Evolutionary conservation across 2,329 filamentous ascomycete genomes (phyloP).

Genomic region (Pseudogymnoascus sp.): DNA sequence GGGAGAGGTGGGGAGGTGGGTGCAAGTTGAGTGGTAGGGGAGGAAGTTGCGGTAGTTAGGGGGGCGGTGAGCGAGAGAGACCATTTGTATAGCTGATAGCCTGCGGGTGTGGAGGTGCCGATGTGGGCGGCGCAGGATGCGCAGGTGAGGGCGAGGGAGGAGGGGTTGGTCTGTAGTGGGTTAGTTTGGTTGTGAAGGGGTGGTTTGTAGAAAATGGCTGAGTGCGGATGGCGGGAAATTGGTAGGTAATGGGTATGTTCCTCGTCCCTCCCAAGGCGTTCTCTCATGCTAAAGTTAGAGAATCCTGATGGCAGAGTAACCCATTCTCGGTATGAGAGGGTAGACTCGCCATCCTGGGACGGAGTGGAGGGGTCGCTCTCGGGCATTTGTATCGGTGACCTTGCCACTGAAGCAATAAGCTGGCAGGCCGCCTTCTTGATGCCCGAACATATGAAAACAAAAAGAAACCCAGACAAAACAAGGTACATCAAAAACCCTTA

Average conservation of each 20-base stretch:
- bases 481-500: slow-evolving; percentile 25
- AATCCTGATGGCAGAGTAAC: slow-evolving; percentile 27
- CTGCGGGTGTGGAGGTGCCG: slow-evolving; percentile 19
- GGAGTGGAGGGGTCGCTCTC: slow-evolving; percentile 37
- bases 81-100: slow-evolving; percentile 25
- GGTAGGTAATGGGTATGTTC: slow-evolving; percentile 29
- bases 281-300: slow-evolving; percentile 29
- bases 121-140: slow-evolving; percentile 17
- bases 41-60: neutral
- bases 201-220: slow-evolving; percentile 11
- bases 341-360: slow-evolving; percentile 26
- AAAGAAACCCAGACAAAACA: slow-evolving; percentile 12
- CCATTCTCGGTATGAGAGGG: slow-evolving; percentile 33
- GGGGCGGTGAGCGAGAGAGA: neutral
- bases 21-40: neutral
- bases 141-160: slow-evolving; percentile 13
- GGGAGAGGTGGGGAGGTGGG: neutral
- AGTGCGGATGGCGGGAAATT: slow-evolving; percentile 16
- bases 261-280: slow-evolving; percentile 40
- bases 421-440: slow-evolving; percentile 57
- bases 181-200: neutral
- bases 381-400: slow-evolving; percentile 63
- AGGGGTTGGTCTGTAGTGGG: neutral
- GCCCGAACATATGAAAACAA: slow-evolving; percentile 29
- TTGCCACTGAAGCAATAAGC: slow-evolving; percentile 40